A percentile compares a stretch with the other conserved stretches of the same genome.
Conservation (phyloP, 345 rosid genomes). For the Cardiospermum halicacabum region DNA sequence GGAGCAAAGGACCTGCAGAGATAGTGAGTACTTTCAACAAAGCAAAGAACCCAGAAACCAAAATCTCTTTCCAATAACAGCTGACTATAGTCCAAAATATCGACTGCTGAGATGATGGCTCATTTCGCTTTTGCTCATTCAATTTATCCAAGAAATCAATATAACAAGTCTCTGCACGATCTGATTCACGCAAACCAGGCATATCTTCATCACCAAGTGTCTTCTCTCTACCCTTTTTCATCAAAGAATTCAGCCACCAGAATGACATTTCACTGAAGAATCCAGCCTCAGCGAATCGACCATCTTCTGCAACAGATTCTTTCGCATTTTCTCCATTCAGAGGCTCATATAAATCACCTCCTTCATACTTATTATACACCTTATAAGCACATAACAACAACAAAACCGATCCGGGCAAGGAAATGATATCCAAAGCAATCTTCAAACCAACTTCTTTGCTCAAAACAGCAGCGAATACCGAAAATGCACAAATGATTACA, state of each 20-base stretch:
- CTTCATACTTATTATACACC: constrained; percentile 26
- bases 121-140: constrained; percentile 42
- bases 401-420: constrained; percentile 54
- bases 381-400: constrained; percentile 50
- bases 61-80: constrained; percentile 67
- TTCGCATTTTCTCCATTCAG: constrained; percentile 41
- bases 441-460: constrained; percentile 19
- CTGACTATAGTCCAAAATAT: constrained; percentile 46
- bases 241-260: constrained; percentile 85
- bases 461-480: constrained; percentile 34
- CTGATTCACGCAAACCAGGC: constrained; percentile 51
- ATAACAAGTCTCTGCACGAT: constrained; percentile 75
- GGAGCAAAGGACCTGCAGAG: constrained; percentile 80
- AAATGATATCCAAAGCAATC: constrained; percentile 42
- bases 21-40: constrained; percentile 63
- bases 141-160: constrained; percentile 44
- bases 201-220: constrained; percentile 69
- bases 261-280: constrained; percentile 60
- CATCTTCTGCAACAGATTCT: constrained; percentile 26
- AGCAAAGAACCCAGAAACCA: constrained; percentile 81
- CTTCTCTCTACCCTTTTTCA: constrained; percentile 64
- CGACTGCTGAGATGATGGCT: constrained; percentile 40
- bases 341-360: constrained; percentile 45
- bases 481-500: constrained; percentile 33
- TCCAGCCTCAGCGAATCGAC: constrained; percentile 60